phyloP scores from a whole-genome alignment of 345 rosid genomes.

The Microthlaspi erraticum region DNA sequence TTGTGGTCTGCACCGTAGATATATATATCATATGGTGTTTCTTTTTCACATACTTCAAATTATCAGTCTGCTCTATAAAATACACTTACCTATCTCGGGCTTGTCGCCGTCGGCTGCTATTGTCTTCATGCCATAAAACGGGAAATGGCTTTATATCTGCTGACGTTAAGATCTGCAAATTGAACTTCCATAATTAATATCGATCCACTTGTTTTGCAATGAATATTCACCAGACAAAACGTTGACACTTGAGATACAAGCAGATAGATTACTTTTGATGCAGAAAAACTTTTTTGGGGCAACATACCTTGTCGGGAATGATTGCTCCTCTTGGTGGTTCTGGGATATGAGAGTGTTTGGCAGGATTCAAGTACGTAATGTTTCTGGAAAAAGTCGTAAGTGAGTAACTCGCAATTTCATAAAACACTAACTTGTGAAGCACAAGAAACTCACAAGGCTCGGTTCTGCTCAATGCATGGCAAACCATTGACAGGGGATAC shows the following conservation, averaged over 20 bases:
- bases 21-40: constrained; percentile 4
- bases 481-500: constrained; percentile 75
- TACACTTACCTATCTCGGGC: constrained; percentile 75
- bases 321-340: constrained; percentile 74
- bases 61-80: not conserved
- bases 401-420: constrained; percentile 23
- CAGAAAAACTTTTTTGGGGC: not conserved
- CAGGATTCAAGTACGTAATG: constrained; percentile 69
- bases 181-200: constrained; percentile 3
- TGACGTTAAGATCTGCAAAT: constrained; percentile 70
- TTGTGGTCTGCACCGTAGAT: constrained; percentile 64
- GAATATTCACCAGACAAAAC: constrained; percentile 13
- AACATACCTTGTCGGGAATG: constrained; percentile 77
- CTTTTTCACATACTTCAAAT: not conserved
- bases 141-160: constrained; percentile 85
- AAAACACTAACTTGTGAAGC: constrained; percentile 23
- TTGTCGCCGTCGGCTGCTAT: constrained; percentile 69
- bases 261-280: not conserved
- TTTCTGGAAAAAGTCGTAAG: constrained; percentile 62
- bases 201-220: constrained; percentile 21
- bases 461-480: constrained; percentile 65
- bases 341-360: constrained; percentile 60
- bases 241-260: not conserved
- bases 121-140: constrained; percentile 91
- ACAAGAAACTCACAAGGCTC: constrained; percentile 64